Conservation (phyloP, 2,329 filamentous ascomycete species). For the Colletotrichum destructivum region DNA sequence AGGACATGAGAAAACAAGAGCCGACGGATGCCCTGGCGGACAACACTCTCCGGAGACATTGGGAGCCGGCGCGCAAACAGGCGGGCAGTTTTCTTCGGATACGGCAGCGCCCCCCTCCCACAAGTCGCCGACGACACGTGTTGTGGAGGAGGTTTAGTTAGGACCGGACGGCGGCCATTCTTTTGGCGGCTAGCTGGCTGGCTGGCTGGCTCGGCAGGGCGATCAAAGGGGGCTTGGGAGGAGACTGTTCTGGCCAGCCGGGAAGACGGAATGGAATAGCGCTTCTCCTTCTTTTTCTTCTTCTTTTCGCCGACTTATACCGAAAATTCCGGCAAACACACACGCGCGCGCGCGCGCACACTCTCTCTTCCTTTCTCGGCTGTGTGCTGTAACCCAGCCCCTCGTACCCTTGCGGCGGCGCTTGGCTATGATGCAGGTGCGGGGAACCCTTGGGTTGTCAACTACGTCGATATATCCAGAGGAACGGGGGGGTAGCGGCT, state of each 20-base stretch:
- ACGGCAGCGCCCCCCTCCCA: not conserved
- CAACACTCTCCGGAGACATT: not conserved
- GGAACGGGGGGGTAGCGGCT: not conserved
- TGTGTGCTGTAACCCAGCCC: constrained; percentile 28
- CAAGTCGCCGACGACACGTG: constrained; percentile 10
- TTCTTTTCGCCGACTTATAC: too few species aligned
- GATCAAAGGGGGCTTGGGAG: too few species aligned
- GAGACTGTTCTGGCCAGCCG: too few species aligned
- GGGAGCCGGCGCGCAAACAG: constrained; percentile 17
- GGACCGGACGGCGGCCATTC: constrained; percentile 2
- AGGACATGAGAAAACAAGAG: not conserved
- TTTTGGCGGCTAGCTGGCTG: too few species aligned
- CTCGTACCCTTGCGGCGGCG: not conserved
- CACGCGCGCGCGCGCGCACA: too few species aligned
- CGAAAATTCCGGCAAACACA: too few species aligned
- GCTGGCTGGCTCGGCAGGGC: not conserved
- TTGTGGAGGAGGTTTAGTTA: constrained; percentile 19
- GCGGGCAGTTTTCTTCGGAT: constrained; percentile 23
- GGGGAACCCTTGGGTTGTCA: constrained; percentile 38
- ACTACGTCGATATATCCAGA: not conserved
- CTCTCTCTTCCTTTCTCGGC: too few species aligned
- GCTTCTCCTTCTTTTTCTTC: too few species aligned
- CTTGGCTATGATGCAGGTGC: constrained; percentile 28
- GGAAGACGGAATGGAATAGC: too few species aligned
- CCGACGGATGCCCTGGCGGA: not conserved